phyloP scores from a whole-genome alignment of 805 yeast genomes.

The Hanseniaspora taiwanica region DNA sequence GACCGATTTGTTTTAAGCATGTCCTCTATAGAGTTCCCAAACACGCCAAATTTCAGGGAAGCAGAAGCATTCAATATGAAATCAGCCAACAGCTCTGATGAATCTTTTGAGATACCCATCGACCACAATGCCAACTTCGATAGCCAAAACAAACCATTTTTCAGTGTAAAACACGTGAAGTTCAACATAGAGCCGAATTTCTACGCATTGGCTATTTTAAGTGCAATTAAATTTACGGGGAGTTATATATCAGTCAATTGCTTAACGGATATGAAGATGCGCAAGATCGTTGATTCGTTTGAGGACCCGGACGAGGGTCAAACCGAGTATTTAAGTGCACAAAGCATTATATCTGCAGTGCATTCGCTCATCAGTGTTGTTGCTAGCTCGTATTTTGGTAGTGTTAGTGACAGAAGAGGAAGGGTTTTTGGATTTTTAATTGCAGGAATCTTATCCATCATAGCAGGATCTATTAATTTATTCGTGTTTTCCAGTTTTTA shows the following conservation, averaged over 20 bases:
- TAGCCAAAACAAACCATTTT: not conserved
- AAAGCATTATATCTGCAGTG: not conserved
- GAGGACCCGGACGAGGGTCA: not conserved
- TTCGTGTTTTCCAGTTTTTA: slow-evolving; percentile 2
- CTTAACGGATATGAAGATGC: not conserved
- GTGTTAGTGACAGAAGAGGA: slow-evolving; percentile 11
- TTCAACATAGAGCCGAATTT: not conserved
- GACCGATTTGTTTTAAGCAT: too few species aligned
- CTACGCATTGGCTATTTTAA: not conserved
- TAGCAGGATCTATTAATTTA: slow-evolving; percentile 12
- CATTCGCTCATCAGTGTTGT: not conserved
- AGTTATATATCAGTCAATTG: not conserved
- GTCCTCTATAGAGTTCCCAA: too few species aligned
- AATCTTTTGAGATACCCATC: too few species aligned
- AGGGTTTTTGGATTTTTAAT: slow-evolving; percentile 10
- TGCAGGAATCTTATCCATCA: slow-evolving; percentile 17
- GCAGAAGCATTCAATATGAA: too few species aligned
- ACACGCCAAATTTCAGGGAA: too few species aligned
- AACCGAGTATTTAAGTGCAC: not conserved
- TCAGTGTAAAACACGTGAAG: not conserved
- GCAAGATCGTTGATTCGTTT: not conserved
- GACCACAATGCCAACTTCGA: too few species aligned
- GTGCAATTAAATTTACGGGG: not conserved
- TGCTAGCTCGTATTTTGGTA: slow-evolving; percentile 11
- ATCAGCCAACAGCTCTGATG: too few species aligned